Evolutionary conservation across 495 filamentous ascomycete species (phyloP), one percentile per base, ranked within the genome.

Genomic region (Penicillium tannophilum): DNA sequence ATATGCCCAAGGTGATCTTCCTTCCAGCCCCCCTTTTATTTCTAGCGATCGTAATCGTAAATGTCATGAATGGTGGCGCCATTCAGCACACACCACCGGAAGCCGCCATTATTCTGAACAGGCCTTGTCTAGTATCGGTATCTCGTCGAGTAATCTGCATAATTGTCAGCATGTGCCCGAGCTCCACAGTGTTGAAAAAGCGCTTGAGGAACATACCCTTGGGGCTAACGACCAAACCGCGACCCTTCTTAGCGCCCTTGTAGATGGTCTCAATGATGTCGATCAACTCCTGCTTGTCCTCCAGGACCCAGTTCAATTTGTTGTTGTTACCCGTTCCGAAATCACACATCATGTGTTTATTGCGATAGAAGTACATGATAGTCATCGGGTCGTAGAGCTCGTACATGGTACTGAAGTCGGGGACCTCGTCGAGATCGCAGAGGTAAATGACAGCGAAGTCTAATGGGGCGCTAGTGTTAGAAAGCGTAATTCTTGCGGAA

Each of bases 181-280:
- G 19, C 17, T n/a, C 20, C 3, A 6, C 6, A 7, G 7, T 42
- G 6, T 10, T 20, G 16, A 17, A 1, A 47, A 26, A 35, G 20
- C 43, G 3, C 36, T 20, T 17, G 10, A 11, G 31, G 17, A 20
- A 55, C 71, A 58, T 68, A 80, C 82, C 85, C 82, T 98, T 98
- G 0, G 94, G 94, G 63, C 92, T 96, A 56, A 98, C 93, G 33
- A 97, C 94, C 65, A 97, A 74, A 85, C 94, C 94, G 46, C 93
- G 82, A 2, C 94, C 94, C 77, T 98, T 98, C 84, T 95, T 97
- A 4, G 94, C 94, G 14, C 94, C 94, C 56, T 92, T 89, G 73
- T 98, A 98, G 58, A 98, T 93, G 14, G 93, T 97, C 76, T 98
- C 95, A 67, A 97, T 88, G 67, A 98, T 98, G 75, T 98, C 95